These are phyloP conservation scores for Trichoderma semiorbis DNA, from an alignment of 2,329 filamentous ascomycete genomes.

Conservation along the genomic window DNA sequence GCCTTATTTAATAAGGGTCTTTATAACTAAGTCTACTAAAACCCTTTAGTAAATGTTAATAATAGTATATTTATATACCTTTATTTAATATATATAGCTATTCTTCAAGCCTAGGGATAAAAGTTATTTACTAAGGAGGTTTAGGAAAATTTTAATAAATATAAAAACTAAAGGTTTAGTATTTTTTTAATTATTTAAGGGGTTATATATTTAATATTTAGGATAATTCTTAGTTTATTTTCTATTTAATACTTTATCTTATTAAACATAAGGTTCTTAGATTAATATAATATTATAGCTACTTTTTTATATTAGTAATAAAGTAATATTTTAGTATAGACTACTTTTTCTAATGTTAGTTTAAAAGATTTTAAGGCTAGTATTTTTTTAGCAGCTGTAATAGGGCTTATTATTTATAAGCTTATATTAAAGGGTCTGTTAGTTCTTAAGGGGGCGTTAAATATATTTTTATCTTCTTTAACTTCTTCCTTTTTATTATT, in stretches of 20 bases:
- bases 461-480: too few relatives aligned
- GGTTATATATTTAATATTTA: not conserved
- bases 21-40: too few relatives aligned
- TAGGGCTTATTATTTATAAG: not conserved
- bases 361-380: not conserved
- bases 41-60: not conserved
- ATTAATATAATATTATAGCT: conserved; percentile 2
- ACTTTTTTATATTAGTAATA: not conserved
- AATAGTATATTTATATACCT: not conserved
- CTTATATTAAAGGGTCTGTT: too few relatives aligned
- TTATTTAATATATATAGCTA: not conserved
- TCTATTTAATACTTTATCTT: not conserved
- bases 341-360: not conserved
- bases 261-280: not conserved
- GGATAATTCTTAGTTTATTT: not conserved
- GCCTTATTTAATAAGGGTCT: too few relatives aligned
- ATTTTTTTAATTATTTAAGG: not conserved
- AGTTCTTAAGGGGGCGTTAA: too few relatives aligned
- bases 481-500: too few relatives aligned
- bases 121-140: not conserved
- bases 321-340: not conserved
- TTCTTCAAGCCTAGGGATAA: too few relatives aligned
- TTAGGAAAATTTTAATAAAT: conserved; percentile 2
- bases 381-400: not conserved
- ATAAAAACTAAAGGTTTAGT: not conserved